Conservation (phyloP, 352 stramenopile species). For the Phytophthora rubi region DNA sequence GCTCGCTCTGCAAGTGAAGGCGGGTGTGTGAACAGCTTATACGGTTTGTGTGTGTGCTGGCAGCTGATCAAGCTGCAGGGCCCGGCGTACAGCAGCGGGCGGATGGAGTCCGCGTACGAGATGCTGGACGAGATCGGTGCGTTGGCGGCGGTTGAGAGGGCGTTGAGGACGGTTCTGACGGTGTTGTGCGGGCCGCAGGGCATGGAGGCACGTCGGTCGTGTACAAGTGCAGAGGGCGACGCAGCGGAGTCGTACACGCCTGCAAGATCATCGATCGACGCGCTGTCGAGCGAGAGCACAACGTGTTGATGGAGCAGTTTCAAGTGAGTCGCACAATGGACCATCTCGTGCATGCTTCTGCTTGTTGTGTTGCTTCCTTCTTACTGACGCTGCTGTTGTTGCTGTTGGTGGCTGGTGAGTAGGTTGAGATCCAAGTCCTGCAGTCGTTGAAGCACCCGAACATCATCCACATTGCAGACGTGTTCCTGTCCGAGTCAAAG, state of each 20-base stretch:
- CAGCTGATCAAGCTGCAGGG: conserved; percentile 78
- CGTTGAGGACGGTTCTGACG: not conserved
- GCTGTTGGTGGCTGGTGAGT: not conserved
- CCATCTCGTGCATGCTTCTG: not conserved
- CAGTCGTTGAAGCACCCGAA: conserved; percentile 90
- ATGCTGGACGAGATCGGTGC: conserved; percentile 85
- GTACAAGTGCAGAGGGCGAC: conserved; percentile 80
- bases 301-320: conserved; percentile 89
- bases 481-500: conserved; percentile 85
- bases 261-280: conserved; percentile 92
- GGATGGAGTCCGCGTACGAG: conserved; percentile 84
- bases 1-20: not conserved
- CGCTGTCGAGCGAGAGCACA: conserved; percentile 70
- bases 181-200: conserved; percentile 39
- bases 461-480: conserved; percentile 90
- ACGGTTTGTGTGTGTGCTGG: not conserved
- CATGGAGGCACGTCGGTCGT: conserved; percentile 87
- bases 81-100: conserved; percentile 72
- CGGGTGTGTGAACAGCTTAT: conserved; percentile 6
- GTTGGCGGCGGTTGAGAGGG: conserved; percentile 16
- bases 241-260: conserved; percentile 57
- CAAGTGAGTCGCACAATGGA: conserved; percentile 49
- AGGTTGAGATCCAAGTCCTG: conserved; percentile 92
- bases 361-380: not conserved
- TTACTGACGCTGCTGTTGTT: conserved; percentile 7